Conservation (phyloP, 306 rosid species). For the Casuarina equisetifolia region DNA sequence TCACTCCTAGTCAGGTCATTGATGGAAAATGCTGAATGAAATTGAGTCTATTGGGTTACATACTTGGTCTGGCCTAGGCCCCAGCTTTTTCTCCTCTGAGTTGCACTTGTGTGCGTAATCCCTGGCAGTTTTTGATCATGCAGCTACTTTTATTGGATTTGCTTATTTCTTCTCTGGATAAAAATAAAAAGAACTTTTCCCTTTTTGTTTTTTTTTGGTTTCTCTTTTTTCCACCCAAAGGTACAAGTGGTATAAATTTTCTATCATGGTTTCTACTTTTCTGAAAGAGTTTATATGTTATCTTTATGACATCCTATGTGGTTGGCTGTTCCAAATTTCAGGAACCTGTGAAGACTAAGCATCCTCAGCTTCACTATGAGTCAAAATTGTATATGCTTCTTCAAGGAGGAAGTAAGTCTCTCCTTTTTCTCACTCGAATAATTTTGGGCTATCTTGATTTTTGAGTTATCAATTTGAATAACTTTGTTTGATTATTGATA, state of each 20-base stretch:
- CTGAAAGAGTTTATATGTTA: neutral
- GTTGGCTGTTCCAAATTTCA: conserved; percentile 28
- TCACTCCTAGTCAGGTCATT: neutral
- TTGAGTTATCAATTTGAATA: neutral
- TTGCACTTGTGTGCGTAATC: no score
- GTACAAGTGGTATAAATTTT: neutral
- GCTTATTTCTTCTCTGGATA: neutral
- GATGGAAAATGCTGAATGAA: neutral
- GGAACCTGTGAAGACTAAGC: conserved; percentile 95
- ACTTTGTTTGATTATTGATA: neutral
- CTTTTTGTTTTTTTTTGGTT: neutral
- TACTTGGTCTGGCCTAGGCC: no score
- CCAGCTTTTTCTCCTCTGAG: no score
- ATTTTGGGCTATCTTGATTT: neutral
- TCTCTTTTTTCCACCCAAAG: neutral
- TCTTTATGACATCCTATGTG: neutral
- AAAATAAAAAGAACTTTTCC: neutral
- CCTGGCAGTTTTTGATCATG: no score
- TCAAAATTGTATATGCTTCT: conserved; percentile 97
- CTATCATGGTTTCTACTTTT: neutral
- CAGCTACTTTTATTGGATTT: neutral
- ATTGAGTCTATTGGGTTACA: neutral
- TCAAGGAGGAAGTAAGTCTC: conserved; percentile 97
- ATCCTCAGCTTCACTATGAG: conserved; percentile 99
- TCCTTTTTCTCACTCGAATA: conserved; percentile 10